phyloP scores from a whole-genome alignment of 805 yeast species.

The Metschnikowia noctiluminum region DNA sequence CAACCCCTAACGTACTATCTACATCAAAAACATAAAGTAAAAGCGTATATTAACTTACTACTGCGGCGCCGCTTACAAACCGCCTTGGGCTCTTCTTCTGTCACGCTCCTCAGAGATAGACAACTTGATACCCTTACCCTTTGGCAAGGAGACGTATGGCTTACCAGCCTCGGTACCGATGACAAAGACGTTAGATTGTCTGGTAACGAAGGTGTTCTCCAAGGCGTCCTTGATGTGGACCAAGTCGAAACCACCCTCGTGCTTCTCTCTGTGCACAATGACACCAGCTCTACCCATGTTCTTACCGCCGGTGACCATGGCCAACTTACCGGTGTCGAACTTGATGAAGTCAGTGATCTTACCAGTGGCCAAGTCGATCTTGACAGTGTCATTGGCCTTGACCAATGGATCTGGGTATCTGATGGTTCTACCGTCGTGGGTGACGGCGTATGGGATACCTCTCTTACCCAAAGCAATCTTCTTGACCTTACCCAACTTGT shows the following conservation, averaged over 20 bases:
- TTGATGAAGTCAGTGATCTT: slow-evolving; percentile 86
- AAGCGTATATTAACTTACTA: slow-evolving; percentile 2
- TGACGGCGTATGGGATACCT: slow-evolving; percentile 97
- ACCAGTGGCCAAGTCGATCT: slow-evolving; percentile 94
- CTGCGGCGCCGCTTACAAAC: slow-evolving; percentile 21
- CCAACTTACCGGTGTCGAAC: slow-evolving; percentile 87
- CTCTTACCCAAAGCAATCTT: slow-evolving; percentile 97
- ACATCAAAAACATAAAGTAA: neutral
- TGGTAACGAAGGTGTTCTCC: slow-evolving; percentile 94
- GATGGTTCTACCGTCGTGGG: slow-evolving; percentile 99
- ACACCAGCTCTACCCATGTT: slow-evolving; percentile 98
- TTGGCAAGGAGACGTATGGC: slow-evolving; percentile 93
- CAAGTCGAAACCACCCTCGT: slow-evolving; percentile 97
- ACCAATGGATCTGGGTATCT: slow-evolving; percentile 98
- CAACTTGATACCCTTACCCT: slow-evolving; percentile 98
- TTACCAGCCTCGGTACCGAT: slow-evolving; percentile 88
- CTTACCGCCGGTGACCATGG: slow-evolving; percentile 96
- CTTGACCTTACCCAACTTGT: slow-evolving; percentile 98
- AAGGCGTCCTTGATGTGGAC: slow-evolving; percentile 94
- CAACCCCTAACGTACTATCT: neutral
- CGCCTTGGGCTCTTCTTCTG: slow-evolving; percentile 84
- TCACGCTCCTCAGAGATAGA: slow-evolving; percentile 97
- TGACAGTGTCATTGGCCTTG: slow-evolving; percentile 97
- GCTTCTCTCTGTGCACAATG: slow-evolving; percentile 93
- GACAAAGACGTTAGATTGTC: slow-evolving; percentile 89